phyloP scores from a whole-genome alignment of 2,329 filamentous ascomycete genomes.

The Zasmidium citrigriseum region DNA sequence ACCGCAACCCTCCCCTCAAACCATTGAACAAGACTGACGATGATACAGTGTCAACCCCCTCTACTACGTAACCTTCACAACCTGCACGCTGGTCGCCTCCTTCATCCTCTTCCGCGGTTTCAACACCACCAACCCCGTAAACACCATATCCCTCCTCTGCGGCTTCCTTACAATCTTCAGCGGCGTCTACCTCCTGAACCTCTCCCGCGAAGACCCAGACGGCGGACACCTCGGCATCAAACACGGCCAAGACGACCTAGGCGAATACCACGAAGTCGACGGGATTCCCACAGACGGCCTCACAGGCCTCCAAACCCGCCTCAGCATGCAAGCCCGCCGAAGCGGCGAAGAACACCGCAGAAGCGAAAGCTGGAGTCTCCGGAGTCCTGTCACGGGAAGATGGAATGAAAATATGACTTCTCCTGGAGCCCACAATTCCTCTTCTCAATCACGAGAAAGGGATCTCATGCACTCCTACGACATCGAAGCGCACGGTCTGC shows the following conservation, averaged over 20 bases:
- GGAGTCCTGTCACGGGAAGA: slow-evolving; percentile 44
- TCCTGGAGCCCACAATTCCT: too few species aligned
- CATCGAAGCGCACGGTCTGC: slow-evolving; percentile 70
- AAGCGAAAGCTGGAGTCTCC: slow-evolving; percentile 52
- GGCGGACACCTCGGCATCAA: slow-evolving; percentile 65
- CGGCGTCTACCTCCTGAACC: slow-evolving; percentile 91
- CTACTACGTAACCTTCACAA: slow-evolving; percentile 98
- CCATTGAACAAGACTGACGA: neutral
- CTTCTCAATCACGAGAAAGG: too few species aligned
- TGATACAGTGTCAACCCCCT: slow-evolving; percentile 81
- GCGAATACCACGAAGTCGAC: slow-evolving; percentile 57
- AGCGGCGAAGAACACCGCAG: slow-evolving; percentile 62
- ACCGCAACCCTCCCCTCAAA: neutral
- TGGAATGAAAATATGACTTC: slow-evolving; percentile 44
- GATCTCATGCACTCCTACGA: slow-evolving; percentile 83
- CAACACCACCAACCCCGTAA: slow-evolving; percentile 89
- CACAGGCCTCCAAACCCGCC: slow-evolving; percentile 82
- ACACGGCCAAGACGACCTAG: slow-evolving; percentile 38
- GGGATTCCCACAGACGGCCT: slow-evolving; percentile 89
- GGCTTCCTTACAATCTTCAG: slow-evolving; percentile 95
- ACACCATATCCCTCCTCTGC: slow-evolving; percentile 87
- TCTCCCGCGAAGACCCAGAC: slow-evolving; percentile 89
- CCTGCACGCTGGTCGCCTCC: slow-evolving; percentile 87
- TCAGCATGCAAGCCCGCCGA: slow-evolving; percentile 88
- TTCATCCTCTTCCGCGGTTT: slow-evolving; percentile 96